Evolutionary conservation across 331 rosid genomes (phyloP).

Genomic region (Saraca asoca): DNA sequence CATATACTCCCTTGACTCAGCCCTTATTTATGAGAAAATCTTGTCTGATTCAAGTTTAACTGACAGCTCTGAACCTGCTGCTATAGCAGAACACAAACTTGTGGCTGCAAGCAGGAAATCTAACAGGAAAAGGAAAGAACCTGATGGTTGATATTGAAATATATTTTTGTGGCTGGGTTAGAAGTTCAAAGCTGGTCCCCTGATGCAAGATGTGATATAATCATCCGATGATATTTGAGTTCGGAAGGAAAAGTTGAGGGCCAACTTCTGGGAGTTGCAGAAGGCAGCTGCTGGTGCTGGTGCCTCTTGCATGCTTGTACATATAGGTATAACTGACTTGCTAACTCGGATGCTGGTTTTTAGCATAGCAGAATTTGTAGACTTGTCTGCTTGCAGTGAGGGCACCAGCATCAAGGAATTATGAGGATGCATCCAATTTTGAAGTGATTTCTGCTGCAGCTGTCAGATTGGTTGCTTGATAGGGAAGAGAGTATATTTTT

Average conservation of each 20-base stretch:
- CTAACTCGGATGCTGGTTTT: constrained; percentile 76
- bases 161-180: constrained; percentile 25
- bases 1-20: constrained; percentile 89
- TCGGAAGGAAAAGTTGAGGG: constrained; percentile 37
- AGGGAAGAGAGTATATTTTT: constrained; percentile 42
- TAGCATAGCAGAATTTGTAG: constrained; percentile 64
- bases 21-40: constrained; percentile 75
- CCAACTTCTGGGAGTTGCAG: constrained; percentile 31
- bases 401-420: constrained; percentile 42
- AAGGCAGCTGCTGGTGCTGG: constrained; percentile 52
- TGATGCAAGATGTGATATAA: constrained; percentile 31
- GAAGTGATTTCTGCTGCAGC: constrained; percentile 62
- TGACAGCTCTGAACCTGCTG: constrained; percentile 62
- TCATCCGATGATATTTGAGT: constrained; percentile 31
- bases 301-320: constrained; percentile 64
- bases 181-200: constrained; percentile 29
- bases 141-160: constrained; percentile 59
- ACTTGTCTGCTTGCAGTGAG: constrained; percentile 51
- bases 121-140: constrained; percentile 83
- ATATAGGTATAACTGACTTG: constrained; percentile 81
- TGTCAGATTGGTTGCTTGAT: constrained; percentile 49
- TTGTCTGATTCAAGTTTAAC: constrained; percentile 48
- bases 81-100: constrained; percentile 47
- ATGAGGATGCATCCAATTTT: constrained; percentile 62
- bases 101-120: constrained; percentile 60